These are phyloP conservation scores for Aspergillus heteromorphus DNA, from an alignment of 495 filamentous ascomycete genomes.

Conservation along the genomic window DNA sequence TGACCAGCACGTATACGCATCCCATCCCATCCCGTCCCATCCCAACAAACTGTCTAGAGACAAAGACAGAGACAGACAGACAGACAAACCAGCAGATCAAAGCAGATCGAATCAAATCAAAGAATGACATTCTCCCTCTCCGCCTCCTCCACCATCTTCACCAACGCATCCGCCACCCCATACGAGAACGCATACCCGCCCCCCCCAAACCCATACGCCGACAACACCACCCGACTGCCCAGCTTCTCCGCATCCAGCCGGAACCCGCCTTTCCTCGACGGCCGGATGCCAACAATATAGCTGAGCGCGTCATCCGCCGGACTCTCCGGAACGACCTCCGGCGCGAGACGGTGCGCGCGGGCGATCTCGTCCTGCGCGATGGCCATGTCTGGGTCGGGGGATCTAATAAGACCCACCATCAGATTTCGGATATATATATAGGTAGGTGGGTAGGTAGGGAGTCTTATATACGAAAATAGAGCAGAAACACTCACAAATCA, in stretches of 20 bases:
- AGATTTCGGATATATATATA: no score
- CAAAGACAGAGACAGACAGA: no score
- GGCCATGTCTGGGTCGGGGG: constrained; percentile 32
- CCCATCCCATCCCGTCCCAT: no score
- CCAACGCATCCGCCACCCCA: constrained; percentile 34
- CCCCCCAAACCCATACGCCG: constrained; percentile 41
- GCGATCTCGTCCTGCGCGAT: constrained; percentile 38
- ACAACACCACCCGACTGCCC: constrained; percentile 26
- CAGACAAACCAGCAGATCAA: neutral
- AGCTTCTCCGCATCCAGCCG: constrained; percentile 32
- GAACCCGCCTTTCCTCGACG: constrained; percentile 34
- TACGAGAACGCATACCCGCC: constrained; percentile 44
- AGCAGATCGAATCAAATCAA: neutral
- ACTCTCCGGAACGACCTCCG: constrained; percentile 33
- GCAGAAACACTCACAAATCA: constrained; percentile 25
- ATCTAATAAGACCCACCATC: no score
- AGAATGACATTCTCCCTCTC: constrained; percentile 33
- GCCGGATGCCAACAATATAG: constrained; percentile 39
- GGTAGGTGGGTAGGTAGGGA: no score
- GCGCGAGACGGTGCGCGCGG: constrained; percentile 36
- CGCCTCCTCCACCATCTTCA: constrained; percentile 34
- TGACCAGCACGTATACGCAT: no score
- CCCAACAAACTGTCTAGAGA: no score
- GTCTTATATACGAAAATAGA: no score
- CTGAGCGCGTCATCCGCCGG: constrained; percentile 27